phyloP scores from a whole-genome alignment of 2,329 filamentous ascomycete species.

The Aphanoascus verrucosus region DNA sequence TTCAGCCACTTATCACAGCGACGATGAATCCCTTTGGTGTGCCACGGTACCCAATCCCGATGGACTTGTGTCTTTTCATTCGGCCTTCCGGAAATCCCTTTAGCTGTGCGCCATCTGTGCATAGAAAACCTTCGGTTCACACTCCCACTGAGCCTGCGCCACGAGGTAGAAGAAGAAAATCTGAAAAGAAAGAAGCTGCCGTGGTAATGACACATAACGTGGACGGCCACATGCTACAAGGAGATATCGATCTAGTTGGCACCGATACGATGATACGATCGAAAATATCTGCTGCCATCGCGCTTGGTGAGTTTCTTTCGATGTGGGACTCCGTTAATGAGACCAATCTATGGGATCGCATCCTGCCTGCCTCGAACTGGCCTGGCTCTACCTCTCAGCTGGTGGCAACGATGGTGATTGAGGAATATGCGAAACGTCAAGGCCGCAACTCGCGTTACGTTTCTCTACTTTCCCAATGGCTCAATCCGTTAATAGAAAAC shows the following conservation, averaged over 20 bases:
- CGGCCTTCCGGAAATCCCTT: slow-evolving; percentile 86
- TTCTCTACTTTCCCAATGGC: slow-evolving; percentile 40
- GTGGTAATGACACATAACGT: slow-evolving; percentile 75
- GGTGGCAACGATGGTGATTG: slow-evolving; percentile 68
- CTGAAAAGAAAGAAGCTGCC: slow-evolving; percentile 67
- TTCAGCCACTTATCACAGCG: slow-evolving; percentile 72
- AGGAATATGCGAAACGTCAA: slow-evolving; percentile 65
- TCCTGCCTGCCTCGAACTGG: slow-evolving; percentile 59
- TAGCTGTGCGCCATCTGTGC: slow-evolving; percentile 36
- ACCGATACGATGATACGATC: slow-evolving; percentile 80
- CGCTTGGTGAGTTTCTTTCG: slow-evolving; percentile 74
- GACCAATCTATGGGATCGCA: slow-evolving; percentile 49
- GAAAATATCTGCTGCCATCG: slow-evolving; percentile 73
- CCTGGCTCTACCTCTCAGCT: slow-evolving; percentile 78
- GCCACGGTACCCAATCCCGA: slow-evolving; percentile 77
- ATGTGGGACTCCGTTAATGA: slow-evolving; percentile 52
- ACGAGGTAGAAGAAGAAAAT: slow-evolving; percentile 69
- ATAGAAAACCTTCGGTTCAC: slow-evolving; percentile 32
- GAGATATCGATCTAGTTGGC: slow-evolving; percentile 89
- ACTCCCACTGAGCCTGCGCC: slow-evolving; percentile 35
- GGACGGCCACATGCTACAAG: slow-evolving; percentile 94
- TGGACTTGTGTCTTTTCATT: slow-evolving; percentile 82
- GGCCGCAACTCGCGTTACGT: slow-evolving; percentile 27
- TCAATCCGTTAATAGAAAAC: slow-evolving; percentile 68
- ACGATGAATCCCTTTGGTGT: slow-evolving; percentile 87